Evolutionary conservation across 345 rosid genomes (phyloP).

Genomic region (Syzygium grande): DNA sequence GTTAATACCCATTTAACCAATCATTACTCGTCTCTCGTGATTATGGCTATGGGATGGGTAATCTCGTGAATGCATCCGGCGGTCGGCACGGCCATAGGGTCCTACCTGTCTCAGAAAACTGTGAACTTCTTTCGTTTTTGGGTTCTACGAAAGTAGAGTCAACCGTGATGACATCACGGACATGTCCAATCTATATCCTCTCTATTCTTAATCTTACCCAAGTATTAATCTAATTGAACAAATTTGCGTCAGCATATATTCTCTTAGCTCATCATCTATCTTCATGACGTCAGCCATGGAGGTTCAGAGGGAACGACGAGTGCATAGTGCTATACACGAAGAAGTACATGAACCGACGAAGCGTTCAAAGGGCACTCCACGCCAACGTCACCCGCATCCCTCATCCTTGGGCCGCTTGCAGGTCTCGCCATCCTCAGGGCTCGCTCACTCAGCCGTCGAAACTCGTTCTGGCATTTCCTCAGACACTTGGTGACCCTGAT

Average conservation of each 20-base stretch:
- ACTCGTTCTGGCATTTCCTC: background rate
- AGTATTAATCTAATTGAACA: background rate
- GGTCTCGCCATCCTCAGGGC: conserved; percentile 14
- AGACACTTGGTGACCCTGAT: background rate
- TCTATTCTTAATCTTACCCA: no score
- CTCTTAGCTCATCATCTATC: background rate
- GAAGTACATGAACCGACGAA: conserved; percentile 48
- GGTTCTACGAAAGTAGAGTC: background rate
- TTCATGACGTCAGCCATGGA: conserved; percentile 42
- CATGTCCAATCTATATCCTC: no score
- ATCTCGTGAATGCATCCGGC: background rate
- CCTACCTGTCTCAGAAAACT: background rate
- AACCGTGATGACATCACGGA: no score
- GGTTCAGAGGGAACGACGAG: conserved; percentile 65
- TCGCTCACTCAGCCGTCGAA: background rate
- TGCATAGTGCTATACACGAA: conserved; percentile 45
- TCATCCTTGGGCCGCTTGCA: conserved; percentile 47
- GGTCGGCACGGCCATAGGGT: background rate
- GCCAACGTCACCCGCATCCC: conserved; percentile 30
- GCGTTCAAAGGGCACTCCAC: conserved; percentile 71
- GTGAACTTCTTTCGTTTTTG: background rate
- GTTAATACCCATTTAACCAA: background rate
- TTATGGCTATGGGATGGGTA: background rate
- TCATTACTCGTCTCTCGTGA: background rate
- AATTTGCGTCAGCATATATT: background rate